Percentiles rank a stretch among this genome's conserved stretches.
Evolutionary conservation across 2,329 filamentous ascomycete species (phyloP).

Genomic region (Stagonosporopsis rhizophila): DNA sequence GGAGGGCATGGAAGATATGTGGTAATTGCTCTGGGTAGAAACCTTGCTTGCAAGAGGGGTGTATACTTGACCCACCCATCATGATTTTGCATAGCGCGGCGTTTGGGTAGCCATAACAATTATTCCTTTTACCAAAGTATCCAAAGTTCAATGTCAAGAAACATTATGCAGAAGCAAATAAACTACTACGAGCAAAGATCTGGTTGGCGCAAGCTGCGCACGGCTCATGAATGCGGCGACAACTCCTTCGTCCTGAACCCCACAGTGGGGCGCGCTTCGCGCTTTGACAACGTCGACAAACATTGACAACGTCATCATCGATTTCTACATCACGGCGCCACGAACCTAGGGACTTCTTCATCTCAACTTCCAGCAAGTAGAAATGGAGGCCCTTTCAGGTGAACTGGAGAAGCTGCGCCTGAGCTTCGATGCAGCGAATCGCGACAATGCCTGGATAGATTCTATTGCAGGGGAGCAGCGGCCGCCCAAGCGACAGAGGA

Average conservation of each 20-base stretch:
- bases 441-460: constrained; percentile 59
- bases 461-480: constrained; percentile 63
- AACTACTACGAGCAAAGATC: too few species aligned
- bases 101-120: constrained; percentile 16
- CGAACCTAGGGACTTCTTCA: constrained; percentile 14
- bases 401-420: constrained; percentile 63
- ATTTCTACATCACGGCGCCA: constrained; percentile 22
- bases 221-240: constrained; percentile 1
- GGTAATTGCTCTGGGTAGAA: constrained; percentile 23
- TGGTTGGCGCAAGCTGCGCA: constrained; percentile 2
- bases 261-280: constrained; percentile 17
- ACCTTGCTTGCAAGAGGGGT: too few species aligned
- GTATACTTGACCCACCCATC: background rate
- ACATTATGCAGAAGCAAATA: background rate
- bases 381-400: constrained; percentile 53
- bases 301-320: constrained; percentile 29
- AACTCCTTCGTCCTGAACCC: constrained; percentile 6
- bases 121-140: background rate
- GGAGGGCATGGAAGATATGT: constrained; percentile 49
- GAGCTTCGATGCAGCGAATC: constrained; percentile 30
- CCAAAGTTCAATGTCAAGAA: background rate
- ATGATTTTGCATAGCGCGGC: constrained; percentile 36
- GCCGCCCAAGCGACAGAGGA: constrained; percentile 61
- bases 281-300: constrained; percentile 18
- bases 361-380: constrained; percentile 13